Evolutionary conservation across 169 alveolate genomes (phyloP).

Genomic region (Plasmodium ovale): DNA sequence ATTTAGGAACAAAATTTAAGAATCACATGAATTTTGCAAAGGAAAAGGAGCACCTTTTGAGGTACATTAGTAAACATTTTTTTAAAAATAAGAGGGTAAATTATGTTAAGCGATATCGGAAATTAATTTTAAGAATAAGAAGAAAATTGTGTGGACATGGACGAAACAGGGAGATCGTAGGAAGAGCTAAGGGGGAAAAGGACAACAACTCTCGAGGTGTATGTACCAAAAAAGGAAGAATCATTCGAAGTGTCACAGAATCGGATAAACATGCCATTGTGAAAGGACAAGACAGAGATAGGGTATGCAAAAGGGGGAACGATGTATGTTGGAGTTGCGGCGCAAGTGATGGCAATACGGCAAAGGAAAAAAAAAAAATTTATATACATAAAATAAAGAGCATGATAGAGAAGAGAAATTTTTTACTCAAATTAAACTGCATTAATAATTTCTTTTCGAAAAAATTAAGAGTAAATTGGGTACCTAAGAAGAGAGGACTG

Average conservation of each 20-base stretch:
- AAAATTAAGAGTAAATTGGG: conserved; percentile 71
- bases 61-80: conserved; percentile 21
- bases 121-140: conserved; percentile 1
- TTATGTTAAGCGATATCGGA: conserved; percentile 28
- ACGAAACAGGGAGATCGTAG: not conserved
- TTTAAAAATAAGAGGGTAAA: conserved; percentile 39
- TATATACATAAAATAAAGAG: conserved; percentile 36
- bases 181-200: not conserved
- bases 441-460: conserved; percentile 57
- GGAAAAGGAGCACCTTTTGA: conserved; percentile 18
- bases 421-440: conserved; percentile 20
- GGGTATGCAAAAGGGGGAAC: not conserved
- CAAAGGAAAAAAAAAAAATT: conserved; percentile 18
- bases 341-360: not conserved
- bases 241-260: too few relatives aligned
- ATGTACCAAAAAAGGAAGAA: too few relatives aligned
- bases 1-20: not conserved
- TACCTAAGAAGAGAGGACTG: conserved; percentile 71
- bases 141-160: not conserved
- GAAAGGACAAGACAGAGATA: too few relatives aligned
- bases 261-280: too few relatives aligned
- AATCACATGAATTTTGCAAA: conserved; percentile 15
- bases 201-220: too few relatives aligned
- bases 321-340: not conserved
- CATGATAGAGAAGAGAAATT: conserved; percentile 65